Evolutionary conservation across 208 protist genomes (phyloP).

Genomic region (Angomonas ambiguus): DNA sequence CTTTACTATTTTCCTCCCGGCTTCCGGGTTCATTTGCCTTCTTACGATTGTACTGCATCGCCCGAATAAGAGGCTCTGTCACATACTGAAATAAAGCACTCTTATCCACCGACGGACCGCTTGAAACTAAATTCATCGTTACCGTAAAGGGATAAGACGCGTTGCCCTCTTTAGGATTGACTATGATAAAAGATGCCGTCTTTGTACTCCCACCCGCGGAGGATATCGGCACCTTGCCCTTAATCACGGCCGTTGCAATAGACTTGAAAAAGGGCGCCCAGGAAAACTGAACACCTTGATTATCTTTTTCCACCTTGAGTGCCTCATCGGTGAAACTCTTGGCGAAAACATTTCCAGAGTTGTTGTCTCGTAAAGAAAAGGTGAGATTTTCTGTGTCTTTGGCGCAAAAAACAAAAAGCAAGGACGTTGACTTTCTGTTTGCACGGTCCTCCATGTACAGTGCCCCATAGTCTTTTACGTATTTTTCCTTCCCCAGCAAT

Average conservation of each 20-base stretch:
- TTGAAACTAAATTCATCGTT: constrained; percentile 42
- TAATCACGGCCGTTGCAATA: constrained; percentile 69
- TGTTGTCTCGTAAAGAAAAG: constrained; percentile 57
- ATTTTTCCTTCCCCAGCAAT: constrained; percentile 77
- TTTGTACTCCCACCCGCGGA: constrained; percentile 22
- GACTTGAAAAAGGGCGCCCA: constrained; percentile 89
- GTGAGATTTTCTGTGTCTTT: constrained; percentile 42
- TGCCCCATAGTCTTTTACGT: constrained; percentile 72
- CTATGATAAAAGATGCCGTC: constrained; percentile 51
- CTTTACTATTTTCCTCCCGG: constrained; percentile 19
- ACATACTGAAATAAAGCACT: constrained; percentile 47
- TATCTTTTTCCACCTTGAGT: constrained; percentile 52
- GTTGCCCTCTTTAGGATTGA: constrained; percentile 56
- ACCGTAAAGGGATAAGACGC: constrained; percentile 49
- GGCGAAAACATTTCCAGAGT: constrained; percentile 51
- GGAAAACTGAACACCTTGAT: constrained; percentile 33
- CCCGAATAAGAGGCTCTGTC: constrained; percentile 52
- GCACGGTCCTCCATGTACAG: constrained; percentile 65
- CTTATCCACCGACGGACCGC: constrained; percentile 20
- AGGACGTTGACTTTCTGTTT: constrained; percentile 23
- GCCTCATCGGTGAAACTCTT: constrained; percentile 59
- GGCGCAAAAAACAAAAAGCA: constrained; percentile 66
- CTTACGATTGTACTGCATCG: constrained; percentile 34
- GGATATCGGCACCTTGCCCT: constrained; percentile 46
- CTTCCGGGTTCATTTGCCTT: constrained; percentile 7